Conservation (phyloP, 306 rosid genomes). For the Begonia peltatifolia region DNA sequence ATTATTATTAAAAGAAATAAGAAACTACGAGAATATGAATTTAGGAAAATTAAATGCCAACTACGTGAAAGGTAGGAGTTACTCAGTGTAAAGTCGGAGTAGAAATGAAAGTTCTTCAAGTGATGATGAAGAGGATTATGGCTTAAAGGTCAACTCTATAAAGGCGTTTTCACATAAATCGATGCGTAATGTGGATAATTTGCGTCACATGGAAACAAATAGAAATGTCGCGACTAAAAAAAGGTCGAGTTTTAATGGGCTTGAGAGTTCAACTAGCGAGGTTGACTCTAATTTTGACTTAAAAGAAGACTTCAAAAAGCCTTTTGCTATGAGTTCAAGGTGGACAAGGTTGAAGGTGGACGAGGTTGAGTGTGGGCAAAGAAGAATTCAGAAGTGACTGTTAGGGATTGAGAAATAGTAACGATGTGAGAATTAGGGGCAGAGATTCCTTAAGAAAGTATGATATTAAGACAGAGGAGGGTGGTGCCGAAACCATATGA, state of each 20-base stretch:
- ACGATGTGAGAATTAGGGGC: slow-evolving; percentile 31
- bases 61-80: slow-evolving; percentile 26
- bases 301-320: slow-evolving; percentile 9
- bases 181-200: slow-evolving; percentile 6
- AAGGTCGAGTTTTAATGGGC: slow-evolving; percentile 22
- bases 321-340: slow-evolving; percentile 1
- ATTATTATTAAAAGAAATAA: too few relatives aligned
- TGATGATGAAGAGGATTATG: slow-evolving; percentile 17
- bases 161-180: slow-evolving; percentile 13
- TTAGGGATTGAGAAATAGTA: slow-evolving; percentile 3
- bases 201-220: slow-evolving; percentile 12
- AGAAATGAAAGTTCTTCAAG: slow-evolving; percentile 29
- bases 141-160: slow-evolving; percentile 9
- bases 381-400: not conserved
- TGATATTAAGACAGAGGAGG: slow-evolving; percentile 62
- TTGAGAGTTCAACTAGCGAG: slow-evolving; percentile 24
- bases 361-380: slow-evolving; percentile 1
- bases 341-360: slow-evolving; percentile 1
- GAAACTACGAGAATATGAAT: slow-evolving; percentile 5
- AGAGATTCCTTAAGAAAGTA: slow-evolving; percentile 60
- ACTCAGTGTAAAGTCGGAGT: slow-evolving; percentile 23
- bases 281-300: slow-evolving; percentile 19
- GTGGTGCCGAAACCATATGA: slow-evolving; percentile 23
- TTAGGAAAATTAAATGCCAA: slow-evolving; percentile 8
- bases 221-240: slow-evolving; percentile 11